Evolutionary conservation across 768 basidiomycete species (phyloP), one percentile per base, ranked within the genome.

Genomic region (Amanita molliuscula): DNA sequence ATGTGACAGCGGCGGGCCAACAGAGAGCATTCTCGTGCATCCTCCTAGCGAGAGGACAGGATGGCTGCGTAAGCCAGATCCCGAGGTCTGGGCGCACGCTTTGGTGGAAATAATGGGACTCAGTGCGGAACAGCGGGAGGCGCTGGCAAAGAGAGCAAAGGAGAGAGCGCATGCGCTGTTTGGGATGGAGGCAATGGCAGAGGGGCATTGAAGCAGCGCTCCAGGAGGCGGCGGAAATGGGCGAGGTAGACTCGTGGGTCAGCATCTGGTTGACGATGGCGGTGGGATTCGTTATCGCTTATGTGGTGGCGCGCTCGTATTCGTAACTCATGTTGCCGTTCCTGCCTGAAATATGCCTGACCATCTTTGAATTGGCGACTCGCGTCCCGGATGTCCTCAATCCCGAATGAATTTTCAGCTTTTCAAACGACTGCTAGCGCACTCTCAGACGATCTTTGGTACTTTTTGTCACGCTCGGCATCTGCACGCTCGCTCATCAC

Each of bases 1-100:
- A 0, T 90, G 86, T 58, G 67, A 89, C 60, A 82, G 78, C 51
- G 90, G 89, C 13, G 95, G 95, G 2, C 96, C 96, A 7, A 88
- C 81, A 1, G 96, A 99, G 67, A 95, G 87, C 48, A 67, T 95
- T 25, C 56, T 75, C 7, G 65, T 66, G 23, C 48, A 56, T 25
- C 60, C 66, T 0, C 44, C 58, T 1, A 58, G 60, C 4, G 70
- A 72, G 44, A 71, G 79, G 23, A 96, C 94, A 0, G 95, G 93
- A 0, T 86, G 88, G 78, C 70, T 96, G 15, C 72, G 81, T 16
- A 52, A 67, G 1, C 85, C 92, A 0, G 72, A 78, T 16, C 58
- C 80, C 0, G 67, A 73, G 1, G 62, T 74, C 3, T 97, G 95
- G 95, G 78, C 86, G 1, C 67, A 74, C 6, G 81, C 81, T 2